These are phyloP conservation scores for Nymphaea thermarum DNA, from an alignment of 164 flowering plant species.

Conservation along the genomic window DNA sequence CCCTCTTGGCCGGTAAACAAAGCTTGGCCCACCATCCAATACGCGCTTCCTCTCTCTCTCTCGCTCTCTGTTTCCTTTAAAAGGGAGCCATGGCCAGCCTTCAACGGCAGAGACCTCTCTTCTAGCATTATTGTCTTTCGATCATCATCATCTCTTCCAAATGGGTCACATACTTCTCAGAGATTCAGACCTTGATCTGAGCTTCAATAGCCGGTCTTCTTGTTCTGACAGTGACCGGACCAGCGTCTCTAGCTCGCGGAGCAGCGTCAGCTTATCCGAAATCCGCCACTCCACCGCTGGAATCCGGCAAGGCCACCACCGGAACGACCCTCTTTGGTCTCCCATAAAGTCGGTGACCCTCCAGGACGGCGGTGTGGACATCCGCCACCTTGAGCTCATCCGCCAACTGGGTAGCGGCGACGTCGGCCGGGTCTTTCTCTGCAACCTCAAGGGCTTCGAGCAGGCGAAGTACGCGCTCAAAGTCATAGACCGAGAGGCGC, in stretches of 20 bases:
- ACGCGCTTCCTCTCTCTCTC: background rate
- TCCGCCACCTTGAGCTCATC: conserved; percentile 61
- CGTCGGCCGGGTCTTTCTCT: conserved; percentile 69
- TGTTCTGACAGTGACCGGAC: conserved; percentile 29
- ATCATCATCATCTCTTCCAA: background rate
- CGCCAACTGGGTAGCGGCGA: conserved; percentile 73
- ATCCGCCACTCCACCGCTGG: conserved; percentile 4
- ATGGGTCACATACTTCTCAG: background rate
- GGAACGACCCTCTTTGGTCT: conserved; percentile 56
- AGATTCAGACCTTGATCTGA: conserved; percentile 50
- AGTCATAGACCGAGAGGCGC: conserved; percentile 51
- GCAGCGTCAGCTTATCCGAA: conserved; percentile 67
- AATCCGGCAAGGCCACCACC: conserved; percentile 28
- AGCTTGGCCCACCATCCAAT: background rate
- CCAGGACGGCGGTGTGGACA: conserved; percentile 46
- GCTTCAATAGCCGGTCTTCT: conserved; percentile 32
- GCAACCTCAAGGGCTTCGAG: conserved; percentile 47
- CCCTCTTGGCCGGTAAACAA: background rate
- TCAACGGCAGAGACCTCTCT: background rate
- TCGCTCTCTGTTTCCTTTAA: background rate
- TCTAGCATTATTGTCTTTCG: background rate
- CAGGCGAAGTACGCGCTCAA: conserved; percentile 48
- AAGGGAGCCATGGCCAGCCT: background rate
- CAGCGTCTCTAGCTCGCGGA: conserved; percentile 48
- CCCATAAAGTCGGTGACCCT: conserved; percentile 44